Evolutionary conservation across 352 stramenopile species (phyloP).

Genomic region (Globisporangium polare): DNA sequence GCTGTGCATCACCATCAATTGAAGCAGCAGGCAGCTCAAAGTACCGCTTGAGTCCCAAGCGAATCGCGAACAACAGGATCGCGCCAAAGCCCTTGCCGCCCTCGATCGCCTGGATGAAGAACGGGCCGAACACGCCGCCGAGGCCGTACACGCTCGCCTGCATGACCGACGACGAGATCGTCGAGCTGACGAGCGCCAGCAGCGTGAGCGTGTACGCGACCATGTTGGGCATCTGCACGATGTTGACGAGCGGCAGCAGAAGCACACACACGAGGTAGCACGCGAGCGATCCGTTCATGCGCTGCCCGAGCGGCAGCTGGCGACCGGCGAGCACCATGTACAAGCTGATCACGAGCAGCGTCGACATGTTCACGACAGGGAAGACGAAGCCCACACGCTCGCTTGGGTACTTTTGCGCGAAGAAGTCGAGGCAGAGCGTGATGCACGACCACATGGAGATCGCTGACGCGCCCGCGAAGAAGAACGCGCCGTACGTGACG

Average conservation of each 20-base stretch:
- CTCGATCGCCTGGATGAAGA: constrained; percentile 78
- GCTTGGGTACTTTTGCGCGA: constrained; percentile 54
- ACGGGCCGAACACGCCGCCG: constrained; percentile 68
- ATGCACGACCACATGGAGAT: constrained; percentile 79
- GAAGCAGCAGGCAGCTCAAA: constrained; percentile 19
- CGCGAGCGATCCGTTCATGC: constrained; percentile 54
- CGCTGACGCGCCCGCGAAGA: constrained; percentile 58
- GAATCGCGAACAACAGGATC: constrained; percentile 63
- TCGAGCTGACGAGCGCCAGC: constrained; percentile 56
- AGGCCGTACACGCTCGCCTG: constrained; percentile 72
- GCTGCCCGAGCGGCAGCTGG: constrained; percentile 47
- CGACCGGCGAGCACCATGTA: constrained; percentile 79
- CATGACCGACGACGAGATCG: constrained; percentile 62
- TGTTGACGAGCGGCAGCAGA: constrained; percentile 53
- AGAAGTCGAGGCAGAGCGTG: constrained; percentile 75
- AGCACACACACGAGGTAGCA: constrained; percentile 54
- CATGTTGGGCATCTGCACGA: constrained; percentile 39
- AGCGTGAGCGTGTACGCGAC: constrained; percentile 59
- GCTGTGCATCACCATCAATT: neutral
- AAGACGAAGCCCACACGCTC: constrained; percentile 76
- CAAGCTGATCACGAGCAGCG: constrained; percentile 66
- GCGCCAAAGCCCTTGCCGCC: constrained; percentile 74
- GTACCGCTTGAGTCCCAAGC: constrained; percentile 55
- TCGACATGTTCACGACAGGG: constrained; percentile 83
- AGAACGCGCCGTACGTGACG: constrained; percentile 74